These are phyloP conservation scores for Sclerotinia glacialis DNA, from an alignment of 2,329 filamentous ascomycete genomes.

Conservation along the genomic window DNA sequence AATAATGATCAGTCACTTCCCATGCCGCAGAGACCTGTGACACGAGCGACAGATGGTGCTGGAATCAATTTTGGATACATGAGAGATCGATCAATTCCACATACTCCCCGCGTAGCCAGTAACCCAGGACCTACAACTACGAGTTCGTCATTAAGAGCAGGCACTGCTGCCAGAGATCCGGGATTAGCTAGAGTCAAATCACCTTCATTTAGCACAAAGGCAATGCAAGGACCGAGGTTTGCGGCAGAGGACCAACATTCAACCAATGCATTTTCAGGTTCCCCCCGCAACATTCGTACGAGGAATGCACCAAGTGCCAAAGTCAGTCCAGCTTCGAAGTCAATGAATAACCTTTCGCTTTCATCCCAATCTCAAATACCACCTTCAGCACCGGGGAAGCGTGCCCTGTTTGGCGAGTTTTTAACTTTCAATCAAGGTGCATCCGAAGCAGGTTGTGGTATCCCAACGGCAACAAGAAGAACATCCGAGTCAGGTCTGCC, in stretches of 20 bases:
- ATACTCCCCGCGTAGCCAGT: conserved; percentile 35
- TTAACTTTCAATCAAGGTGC: conserved; percentile 56
- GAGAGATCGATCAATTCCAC: conserved; percentile 33
- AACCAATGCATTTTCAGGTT: conserved; percentile 56
- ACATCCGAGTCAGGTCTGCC: conserved; percentile 70
- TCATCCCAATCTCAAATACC: conserved; percentile 34
- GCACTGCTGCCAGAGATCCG: conserved; percentile 28
- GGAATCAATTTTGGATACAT: conserved; percentile 28
- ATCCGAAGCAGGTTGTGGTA: conserved; percentile 58
- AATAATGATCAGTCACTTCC: conserved; percentile 46
- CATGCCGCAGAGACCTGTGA: conserved; percentile 34
- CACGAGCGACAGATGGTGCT: conserved; percentile 29
- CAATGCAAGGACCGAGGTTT: conserved; percentile 47
- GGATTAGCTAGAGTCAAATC: conserved; percentile 28
- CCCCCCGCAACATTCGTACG: conserved; percentile 57
- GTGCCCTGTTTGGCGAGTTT: conserved; percentile 74
- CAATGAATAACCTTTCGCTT: conserved; percentile 45
- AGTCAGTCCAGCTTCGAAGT: conserved; percentile 45
- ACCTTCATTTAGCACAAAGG: conserved; percentile 27
- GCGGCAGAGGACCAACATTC: conserved; percentile 52
- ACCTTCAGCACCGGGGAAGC: conserved; percentile 41
- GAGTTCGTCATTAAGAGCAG: conserved; percentile 26
- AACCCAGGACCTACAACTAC: conserved; percentile 25
- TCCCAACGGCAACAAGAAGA: conserved; percentile 53
- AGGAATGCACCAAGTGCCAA: conserved; percentile 41